Percentiles rank a stretch among this genome's conserved stretches.
Evolutionary conservation across 768 basidiomycete genomes (phyloP).

Genomic region (Phanerochaete sordida): DNA sequence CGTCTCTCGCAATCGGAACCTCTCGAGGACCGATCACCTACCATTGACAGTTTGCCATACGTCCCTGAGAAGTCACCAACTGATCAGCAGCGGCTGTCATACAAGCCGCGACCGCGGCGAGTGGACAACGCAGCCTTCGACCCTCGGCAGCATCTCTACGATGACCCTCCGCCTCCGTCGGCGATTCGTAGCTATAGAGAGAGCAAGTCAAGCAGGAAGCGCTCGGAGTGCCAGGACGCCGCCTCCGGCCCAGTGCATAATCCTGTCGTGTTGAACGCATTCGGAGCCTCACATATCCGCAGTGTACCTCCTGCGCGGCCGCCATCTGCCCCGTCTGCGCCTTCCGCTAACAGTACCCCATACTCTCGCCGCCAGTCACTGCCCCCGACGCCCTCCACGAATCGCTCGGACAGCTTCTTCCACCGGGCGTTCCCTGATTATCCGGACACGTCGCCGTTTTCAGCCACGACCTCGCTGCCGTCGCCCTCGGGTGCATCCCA

Average conservation of each 20-base stretch:
- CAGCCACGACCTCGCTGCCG: neutral
- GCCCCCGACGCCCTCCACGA: slow-evolving; percentile 1
- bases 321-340: neutral
- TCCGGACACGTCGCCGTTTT: slow-evolving; percentile 11
- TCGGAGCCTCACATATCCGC: neutral
- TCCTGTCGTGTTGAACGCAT: neutral
- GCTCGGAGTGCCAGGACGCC: no score
- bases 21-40: neutral
- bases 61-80: neutral
- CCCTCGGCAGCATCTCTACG: slow-evolving; percentile 16
- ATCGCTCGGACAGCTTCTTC: slow-evolving; percentile 22
- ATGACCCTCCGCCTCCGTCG: slow-evolving; percentile 41
- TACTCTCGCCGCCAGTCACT: neutral
- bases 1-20: slow-evolving; percentile 41
- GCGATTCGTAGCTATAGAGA: slow-evolving; percentile 28
- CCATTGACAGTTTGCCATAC: neutral
- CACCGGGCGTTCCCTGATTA: slow-evolving; percentile 18
- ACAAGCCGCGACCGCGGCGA: no score
- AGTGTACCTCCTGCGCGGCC: neutral
- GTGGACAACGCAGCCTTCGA: neutral
- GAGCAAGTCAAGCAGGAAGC: slow-evolving; percentile 11
- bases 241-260: neutral
- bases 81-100: neutral
- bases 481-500: neutral
- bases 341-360: neutral